A percentile compares a stretch with the other conserved stretches of the same genome.
Evolutionary conservation across 805 yeast species (phyloP).

Genomic region (Suhomyces sp.): DNA sequence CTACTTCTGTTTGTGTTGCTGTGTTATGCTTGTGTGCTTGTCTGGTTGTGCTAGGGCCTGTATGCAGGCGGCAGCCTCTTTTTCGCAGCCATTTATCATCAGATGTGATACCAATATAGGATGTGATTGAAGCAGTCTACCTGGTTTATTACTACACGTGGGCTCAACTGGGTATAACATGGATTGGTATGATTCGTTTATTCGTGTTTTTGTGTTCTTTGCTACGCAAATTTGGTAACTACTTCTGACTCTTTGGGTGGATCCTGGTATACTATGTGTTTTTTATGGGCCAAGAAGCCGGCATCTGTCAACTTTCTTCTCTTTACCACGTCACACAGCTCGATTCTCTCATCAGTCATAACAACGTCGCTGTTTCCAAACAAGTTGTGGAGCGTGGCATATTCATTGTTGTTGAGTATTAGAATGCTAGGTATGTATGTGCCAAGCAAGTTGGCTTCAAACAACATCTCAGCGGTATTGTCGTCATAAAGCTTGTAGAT

Average conservation of each 20-base stretch:
- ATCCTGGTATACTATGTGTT: neutral
- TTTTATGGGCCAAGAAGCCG: neutral
- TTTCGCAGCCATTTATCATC: neutral
- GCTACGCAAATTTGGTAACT: neutral
- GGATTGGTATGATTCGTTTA: too few species aligned
- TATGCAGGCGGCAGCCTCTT: neutral
- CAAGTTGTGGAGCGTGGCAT: slow-evolving; percentile 5
- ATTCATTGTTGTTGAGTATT: slow-evolving; percentile 6
- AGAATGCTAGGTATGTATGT: slow-evolving; percentile 12
- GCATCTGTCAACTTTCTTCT: neutral
- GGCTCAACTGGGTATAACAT: too few species aligned
- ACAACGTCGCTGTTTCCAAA: slow-evolving; percentile 6
- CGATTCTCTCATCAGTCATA: neutral
- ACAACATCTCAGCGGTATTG: slow-evolving; percentile 12
- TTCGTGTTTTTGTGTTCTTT: too few species aligned
- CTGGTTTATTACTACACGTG: too few species aligned
- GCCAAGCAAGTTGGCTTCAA: slow-evolving; percentile 13
- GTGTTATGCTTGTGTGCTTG: neutral
- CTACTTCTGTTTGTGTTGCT: neutral
- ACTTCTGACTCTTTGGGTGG: neutral
- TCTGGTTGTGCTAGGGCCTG: neutral
- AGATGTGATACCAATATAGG: too few species aligned
- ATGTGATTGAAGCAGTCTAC: too few species aligned
- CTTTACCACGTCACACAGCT: neutral
- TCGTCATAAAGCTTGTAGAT: slow-evolving; percentile 22